phyloP scores from a whole-genome alignment of 2,329 filamentous ascomycete species.

The Dactylellina leptospora region DNA sequence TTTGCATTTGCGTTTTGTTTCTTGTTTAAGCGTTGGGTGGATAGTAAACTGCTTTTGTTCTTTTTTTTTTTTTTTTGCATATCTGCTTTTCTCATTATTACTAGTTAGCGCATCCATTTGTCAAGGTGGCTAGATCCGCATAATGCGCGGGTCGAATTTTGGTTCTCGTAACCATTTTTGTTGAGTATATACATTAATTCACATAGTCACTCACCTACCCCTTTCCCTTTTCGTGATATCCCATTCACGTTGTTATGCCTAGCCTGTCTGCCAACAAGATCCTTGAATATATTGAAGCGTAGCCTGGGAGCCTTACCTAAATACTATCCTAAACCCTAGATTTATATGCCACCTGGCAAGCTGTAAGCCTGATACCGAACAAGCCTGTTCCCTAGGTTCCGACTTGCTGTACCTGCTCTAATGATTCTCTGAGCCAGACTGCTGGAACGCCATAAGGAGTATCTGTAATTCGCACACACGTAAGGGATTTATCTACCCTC shows the following conservation, averaged over 20 bases:
- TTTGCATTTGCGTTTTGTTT: slow-evolving; percentile 19
- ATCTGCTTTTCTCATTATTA: slow-evolving; percentile 10
- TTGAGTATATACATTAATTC: too few species aligned
- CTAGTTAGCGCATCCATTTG: neutral
- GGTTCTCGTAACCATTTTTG: too few species aligned
- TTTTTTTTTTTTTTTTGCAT: neutral
- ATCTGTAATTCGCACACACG: too few species aligned
- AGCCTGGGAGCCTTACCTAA: neutral
- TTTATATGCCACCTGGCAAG: slow-evolving; percentile 7
- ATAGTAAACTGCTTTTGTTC: slow-evolving; percentile 11
- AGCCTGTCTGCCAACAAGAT: neutral
- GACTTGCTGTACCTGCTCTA: neutral
- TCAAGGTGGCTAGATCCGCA: neutral
- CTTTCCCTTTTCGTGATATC: too few species aligned
- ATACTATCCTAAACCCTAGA: neutral
- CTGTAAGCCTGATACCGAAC: neutral
- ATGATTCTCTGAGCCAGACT: neutral
- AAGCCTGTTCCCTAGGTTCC: neutral
- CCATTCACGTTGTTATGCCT: too few species aligned
- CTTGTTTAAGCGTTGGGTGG: slow-evolving; percentile 52
- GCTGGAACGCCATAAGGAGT: too few species aligned
- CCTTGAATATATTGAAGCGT: neutral
- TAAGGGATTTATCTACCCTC: too few species aligned
- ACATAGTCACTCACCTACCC: too few species aligned
- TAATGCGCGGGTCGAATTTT: too few species aligned